Conservation (phyloP, 345 rosid genomes). For the Geranium rotundifolium region DNA sequence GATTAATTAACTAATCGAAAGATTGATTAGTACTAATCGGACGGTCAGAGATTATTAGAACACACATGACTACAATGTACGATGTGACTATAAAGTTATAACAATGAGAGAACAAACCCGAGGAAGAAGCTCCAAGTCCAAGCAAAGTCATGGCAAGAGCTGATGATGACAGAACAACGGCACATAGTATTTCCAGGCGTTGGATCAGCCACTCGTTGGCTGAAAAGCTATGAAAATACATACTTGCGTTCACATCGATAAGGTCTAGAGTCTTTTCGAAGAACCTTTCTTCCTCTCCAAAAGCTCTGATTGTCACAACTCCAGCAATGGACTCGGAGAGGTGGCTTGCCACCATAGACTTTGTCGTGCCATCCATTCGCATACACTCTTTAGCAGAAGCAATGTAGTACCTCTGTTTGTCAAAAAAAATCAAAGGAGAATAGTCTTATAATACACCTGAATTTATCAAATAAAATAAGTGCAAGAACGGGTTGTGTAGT, state of each 20-base stretch:
- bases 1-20: no score
- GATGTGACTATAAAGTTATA: no score
- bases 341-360: constrained; percentile 43
- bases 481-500: no score
- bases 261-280: constrained; percentile 34
- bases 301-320: constrained; percentile 51
- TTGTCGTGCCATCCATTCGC: constrained; percentile 55
- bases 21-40: no score
- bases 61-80: no score
- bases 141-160: constrained; percentile 48
- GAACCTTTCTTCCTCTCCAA: constrained; percentile 40
- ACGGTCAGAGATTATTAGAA: no score
- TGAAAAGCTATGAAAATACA: constrained; percentile 38
- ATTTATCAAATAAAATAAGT: no score
- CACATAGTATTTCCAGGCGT: constrained; percentile 44
- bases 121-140: constrained; percentile 38
- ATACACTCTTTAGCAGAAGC: constrained; percentile 44
- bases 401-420: constrained; percentile 38
- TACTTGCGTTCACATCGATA: constrained; percentile 43
- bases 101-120: constrained; percentile 20
- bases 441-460: neutral
- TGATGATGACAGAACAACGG: constrained; percentile 36
- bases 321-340: constrained; percentile 55
- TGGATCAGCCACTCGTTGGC: constrained; percentile 57
- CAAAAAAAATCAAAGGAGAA: neutral